Evolutionary conservation across 192 early-diverging fungal species (phyloP).

Genomic region (Backusella tarrabulga): DNA sequence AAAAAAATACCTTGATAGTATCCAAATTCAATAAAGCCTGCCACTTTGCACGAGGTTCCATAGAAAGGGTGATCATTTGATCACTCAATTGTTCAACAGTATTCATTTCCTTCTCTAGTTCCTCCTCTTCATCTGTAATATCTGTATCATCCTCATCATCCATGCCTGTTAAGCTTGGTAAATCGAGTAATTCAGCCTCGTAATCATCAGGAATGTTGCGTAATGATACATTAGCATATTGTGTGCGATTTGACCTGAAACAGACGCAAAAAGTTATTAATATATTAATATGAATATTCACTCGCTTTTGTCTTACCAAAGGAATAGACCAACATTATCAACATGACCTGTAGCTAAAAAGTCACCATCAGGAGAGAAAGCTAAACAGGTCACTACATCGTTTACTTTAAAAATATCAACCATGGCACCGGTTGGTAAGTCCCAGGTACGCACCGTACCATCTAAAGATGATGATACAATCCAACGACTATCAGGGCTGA

Average conservation of each 20-base stretch:
- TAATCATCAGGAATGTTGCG: conserved; percentile 63
- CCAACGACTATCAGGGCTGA: conserved; percentile 92
- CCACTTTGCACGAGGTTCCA: conserved; percentile 82
- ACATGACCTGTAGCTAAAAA: conserved; percentile 92
- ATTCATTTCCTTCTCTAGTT: conserved; percentile 24
- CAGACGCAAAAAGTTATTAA: background rate
- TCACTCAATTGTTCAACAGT: conserved; percentile 63
- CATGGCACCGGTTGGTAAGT: conserved; percentile 88
- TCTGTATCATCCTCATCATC: conserved; percentile 52
- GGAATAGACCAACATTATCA: conserved; percentile 86
- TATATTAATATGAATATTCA: background rate
- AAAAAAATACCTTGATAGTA: conserved; percentile 67
- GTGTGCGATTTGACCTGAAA: conserved; percentile 70
- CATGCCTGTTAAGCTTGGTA: conserved; percentile 60
- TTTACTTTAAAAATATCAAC: conserved; percentile 82
- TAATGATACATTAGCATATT: conserved; percentile 72
- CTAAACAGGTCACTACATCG: conserved; percentile 76
- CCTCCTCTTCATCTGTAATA: conserved; percentile 6
- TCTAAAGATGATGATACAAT: conserved; percentile 83
- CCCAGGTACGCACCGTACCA: conserved; percentile 92
- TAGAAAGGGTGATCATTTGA: conserved; percentile 85
- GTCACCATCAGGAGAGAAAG: conserved; percentile 90
- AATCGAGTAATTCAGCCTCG: conserved; percentile 39
- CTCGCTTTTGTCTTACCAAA: conserved; percentile 60
- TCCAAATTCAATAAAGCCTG: conserved; percentile 89